Base-by-base conservation (phyloP, 2,329 filamentous ascomycete genomes). In the Hypoxylon sp. region DNA sequence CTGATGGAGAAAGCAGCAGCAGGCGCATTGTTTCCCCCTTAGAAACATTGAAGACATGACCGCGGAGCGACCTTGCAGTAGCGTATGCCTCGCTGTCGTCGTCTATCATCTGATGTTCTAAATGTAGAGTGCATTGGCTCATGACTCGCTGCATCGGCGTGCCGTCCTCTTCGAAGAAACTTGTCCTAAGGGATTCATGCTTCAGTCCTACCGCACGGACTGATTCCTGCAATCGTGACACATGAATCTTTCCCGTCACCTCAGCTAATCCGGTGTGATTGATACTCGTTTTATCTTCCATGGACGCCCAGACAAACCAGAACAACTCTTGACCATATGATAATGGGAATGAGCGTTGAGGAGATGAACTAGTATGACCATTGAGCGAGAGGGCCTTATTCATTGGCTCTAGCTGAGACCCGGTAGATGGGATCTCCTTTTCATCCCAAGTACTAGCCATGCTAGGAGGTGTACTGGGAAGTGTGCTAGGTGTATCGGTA, bases 111-210 rank as follows among this genome's bases (percentile, higher is more conserved):
- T 18, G 5, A 24, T 27, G 11, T n/a, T 45, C 41, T 2, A 27
- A 3, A 6, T 29, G 13, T 3, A 45, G 11, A 18, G 6, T 8
- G 27, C 18, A 11, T 24, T 45, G 21, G 1, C 49, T 46, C 20
- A 26, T 6, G 24, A 48, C 27, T 17, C 20, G 2, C 17, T 48
- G 13, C 18, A 49, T 37, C 29, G 15, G 15, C 27, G 24, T 23
- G 1, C 38, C 37, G 24, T 23, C 33, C 31, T 48, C n/a, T 3
- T 55, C 50, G 20, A 55, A 48, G 41, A 56, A 43, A 8, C 18
- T 20, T 2, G 57, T 60, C 35, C 57, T 47, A 10, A 56, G 26
- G 3, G 21, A 27, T 18, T 60, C 57, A 23, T 60, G 57, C 11
- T 45, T 26, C 27, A 40, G 45, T 6, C 29, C 35, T 7, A 60